Evolutionary conservation across 2,329 filamentous ascomycete species (phyloP), one percentile per base, ranked within the genome.

Genomic region (Sordariomycetes sp.): DNA sequence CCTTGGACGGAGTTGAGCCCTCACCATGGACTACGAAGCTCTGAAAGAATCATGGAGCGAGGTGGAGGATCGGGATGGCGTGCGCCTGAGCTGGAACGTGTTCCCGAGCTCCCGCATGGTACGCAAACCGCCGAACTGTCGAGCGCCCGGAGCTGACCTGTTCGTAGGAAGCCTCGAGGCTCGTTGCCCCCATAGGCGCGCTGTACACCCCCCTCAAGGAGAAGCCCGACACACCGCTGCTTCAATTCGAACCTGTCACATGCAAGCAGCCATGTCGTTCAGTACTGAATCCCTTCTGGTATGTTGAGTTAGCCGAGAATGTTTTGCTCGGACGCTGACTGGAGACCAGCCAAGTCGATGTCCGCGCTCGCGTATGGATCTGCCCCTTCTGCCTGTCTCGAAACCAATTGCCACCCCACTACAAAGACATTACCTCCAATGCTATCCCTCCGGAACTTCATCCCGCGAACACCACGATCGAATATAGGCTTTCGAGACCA

Each of bases 61-160:
- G 59, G 81, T 94, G 39, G 92, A 98, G 68, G 92, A 98, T 54
- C 80, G 86, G 48, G 92, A 98, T 77, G 92, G 92, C 41, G 78
- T 96, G 53, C 81, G 92, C 43, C 72, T 98, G 46, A 95, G 90
- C 64, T 98, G 92, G 92, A 98, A 98, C 58, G 93, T 93, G 41
- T 94, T 98, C 54, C 92, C 92, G 32, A 95, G 88, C 68, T 90
- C 90, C 53, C 86, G 92, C 58, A 95, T 98, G 87, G 88, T 86
- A 49, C 49, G 73, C 8, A 7, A 25, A 29, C 12, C 30, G 21
- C 21, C 5, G 12, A 31, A 7, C 16, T 18, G 10, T 27, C 14
- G 25, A 8, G 8, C 6, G 4, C 20, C 14, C n/a, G 8, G 5
- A 8, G 28, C 25, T 33, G 31, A 41, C 26, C 21, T 19, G n/a